These are phyloP conservation scores for Aphanoascus verrucosus DNA, from an alignment of 2,329 filamentous ascomycete species.

Conservation along the genomic window DNA sequence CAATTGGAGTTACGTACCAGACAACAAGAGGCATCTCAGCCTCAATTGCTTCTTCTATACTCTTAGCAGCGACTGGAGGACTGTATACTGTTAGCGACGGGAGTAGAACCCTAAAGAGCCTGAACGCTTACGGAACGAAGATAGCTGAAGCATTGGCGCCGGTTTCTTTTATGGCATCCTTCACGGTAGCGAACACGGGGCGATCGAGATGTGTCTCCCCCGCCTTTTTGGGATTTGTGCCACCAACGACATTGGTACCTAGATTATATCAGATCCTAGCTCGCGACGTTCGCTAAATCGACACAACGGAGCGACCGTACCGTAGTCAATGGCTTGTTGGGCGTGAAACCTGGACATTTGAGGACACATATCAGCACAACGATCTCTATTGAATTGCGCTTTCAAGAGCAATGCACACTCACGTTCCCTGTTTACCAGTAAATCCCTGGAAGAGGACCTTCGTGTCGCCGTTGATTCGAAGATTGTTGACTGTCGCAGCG, in stretches of 20 bases:
- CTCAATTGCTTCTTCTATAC: slow-evolving; percentile 91
- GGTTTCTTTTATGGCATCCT: slow-evolving; percentile 78
- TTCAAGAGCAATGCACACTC: slow-evolving; percentile 32
- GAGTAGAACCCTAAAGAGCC: not conserved
- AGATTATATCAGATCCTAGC: slow-evolving; percentile 21
- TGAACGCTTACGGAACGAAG: slow-evolving; percentile 70
- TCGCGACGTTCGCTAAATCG: slow-evolving; percentile 13
- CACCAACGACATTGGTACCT: slow-evolving; percentile 96
- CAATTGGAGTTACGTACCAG: slow-evolving; percentile 44
- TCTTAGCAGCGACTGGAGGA: slow-evolving; percentile 78
- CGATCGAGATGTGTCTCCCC: slow-evolving; percentile 78
- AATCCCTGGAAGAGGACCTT: slow-evolving; percentile 97
- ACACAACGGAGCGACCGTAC: slow-evolving; percentile 42
- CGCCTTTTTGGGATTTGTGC: slow-evolving; percentile 98
- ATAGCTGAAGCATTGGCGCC: slow-evolving; percentile 86
- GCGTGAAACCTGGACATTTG: slow-evolving; percentile 69
- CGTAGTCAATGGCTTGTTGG: slow-evolving; percentile 95
- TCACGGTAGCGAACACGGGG: slow-evolving; percentile 85
- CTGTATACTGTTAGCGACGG: slow-evolving; percentile 38
- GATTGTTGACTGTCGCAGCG: slow-evolving; percentile 65
- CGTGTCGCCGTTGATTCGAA: slow-evolving; percentile 85
- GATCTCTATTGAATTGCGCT: not conserved
- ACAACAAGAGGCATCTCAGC: slow-evolving; percentile 93
- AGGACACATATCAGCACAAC: slow-evolving; percentile 22
- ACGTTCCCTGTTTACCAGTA: slow-evolving; percentile 94